A percentile compares a stretch with the other conserved stretches of the same genome.
Conservation (phyloP, 1,139 yeast genomes). For the Diutina catenulata region DNA sequence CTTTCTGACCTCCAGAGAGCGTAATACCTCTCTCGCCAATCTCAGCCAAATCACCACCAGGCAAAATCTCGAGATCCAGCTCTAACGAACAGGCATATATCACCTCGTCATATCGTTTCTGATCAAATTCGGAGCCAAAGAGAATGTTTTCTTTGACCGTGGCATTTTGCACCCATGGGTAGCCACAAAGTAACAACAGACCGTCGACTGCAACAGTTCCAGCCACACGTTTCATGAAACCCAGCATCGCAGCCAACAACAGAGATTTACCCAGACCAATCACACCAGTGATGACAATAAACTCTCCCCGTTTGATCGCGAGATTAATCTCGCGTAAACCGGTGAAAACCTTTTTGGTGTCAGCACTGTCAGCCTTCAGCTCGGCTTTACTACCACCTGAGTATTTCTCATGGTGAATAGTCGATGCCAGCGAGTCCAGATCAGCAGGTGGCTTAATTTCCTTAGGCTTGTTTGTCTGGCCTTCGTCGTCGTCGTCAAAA, state of each 20-base stretch:
- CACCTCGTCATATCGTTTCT: conserved; percentile 41
- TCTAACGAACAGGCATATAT: conserved; percentile 55
- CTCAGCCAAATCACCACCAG: conserved; percentile 79
- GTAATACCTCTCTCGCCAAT: conserved; percentile 92
- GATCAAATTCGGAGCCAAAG: conserved; percentile 55
- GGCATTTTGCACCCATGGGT: conserved; percentile 77
- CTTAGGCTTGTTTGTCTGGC: conserved; percentile 7
- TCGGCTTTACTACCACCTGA: too few species aligned
- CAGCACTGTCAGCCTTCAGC: too few species aligned
- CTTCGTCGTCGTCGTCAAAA: conserved; percentile 19
- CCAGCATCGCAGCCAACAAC: conserved; percentile 36
- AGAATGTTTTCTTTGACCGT: conserved; percentile 65
- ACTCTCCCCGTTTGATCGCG: conserved; percentile 37
- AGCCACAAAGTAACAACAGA: conserved; percentile 34
- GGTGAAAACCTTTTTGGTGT: too few species aligned
- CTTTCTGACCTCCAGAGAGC: conserved; percentile 89
- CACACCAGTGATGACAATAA: conserved; percentile 46
- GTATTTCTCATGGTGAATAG: too few species aligned
- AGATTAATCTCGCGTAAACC: conserved; percentile 23
- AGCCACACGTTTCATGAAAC: conserved; percentile 32
- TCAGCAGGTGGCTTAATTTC: conserved; percentile 8
- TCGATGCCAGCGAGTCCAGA: background rate
- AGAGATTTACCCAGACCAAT: conserved; percentile 42
- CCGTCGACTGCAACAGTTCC: conserved; percentile 38
- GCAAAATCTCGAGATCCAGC: conserved; percentile 57